These are phyloP conservation scores for Miscanthus sacchariflorus DNA, from an alignment of 202 grass and related monocot species.

Conservation along the genomic window DNA sequence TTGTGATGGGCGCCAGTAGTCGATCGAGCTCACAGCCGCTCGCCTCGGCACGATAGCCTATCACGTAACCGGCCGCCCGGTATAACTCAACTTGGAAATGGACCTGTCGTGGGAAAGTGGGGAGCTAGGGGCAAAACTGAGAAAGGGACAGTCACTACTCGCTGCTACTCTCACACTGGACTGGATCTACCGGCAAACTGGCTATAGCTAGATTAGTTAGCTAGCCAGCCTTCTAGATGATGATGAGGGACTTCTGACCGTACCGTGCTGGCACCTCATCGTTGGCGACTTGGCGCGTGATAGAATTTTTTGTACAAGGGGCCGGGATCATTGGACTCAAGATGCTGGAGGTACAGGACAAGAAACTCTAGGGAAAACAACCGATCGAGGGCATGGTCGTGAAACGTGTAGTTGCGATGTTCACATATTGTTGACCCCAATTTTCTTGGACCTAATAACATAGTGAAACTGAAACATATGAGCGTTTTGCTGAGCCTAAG, in stretches of 20 bases:
- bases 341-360: not conserved
- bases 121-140: not conserved
- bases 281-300: not conserved
- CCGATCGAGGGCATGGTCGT: not conserved
- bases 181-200: not conserved
- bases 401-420: not conserved
- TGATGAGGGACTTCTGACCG: not conserved
- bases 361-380: not conserved
- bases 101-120: conserved; percentile 25
- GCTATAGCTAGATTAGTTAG: no score
- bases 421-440: not conserved
- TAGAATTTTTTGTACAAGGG: not conserved
- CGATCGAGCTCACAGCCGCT: not conserved
- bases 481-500: not conserved
- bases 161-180: not conserved
- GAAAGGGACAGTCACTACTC: conserved; percentile 42
- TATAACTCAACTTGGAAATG: conserved; percentile 56
- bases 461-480: not conserved
- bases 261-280: conserved; percentile 16
- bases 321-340: not conserved
- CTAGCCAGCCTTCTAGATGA: no score
- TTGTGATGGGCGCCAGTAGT: no score
- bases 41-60: not conserved
- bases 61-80: conserved; percentile 35
- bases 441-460: not conserved